These are phyloP conservation scores for Verticillium dahliae DNA, from an alignment of 2,329 filamentous ascomycete genomes.

Conservation along the genomic window DNA sequence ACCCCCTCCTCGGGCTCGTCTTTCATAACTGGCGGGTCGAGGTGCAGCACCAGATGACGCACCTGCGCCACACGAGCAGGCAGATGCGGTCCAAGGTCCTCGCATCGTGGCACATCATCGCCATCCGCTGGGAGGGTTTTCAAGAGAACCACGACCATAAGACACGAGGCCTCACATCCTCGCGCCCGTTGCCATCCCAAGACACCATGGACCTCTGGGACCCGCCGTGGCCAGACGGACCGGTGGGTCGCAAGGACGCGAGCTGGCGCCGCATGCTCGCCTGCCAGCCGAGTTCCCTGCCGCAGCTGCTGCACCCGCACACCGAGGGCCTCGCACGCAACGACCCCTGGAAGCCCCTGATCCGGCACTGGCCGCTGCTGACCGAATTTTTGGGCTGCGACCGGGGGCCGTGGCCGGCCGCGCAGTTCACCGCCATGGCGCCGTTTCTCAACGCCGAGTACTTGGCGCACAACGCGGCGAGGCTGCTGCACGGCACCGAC, in stretches of 20 bases:
- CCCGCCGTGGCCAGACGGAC: not conserved
- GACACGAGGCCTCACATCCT: too few species aligned
- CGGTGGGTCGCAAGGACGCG: not conserved
- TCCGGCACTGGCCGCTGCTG: not conserved
- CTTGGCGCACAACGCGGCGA: not conserved
- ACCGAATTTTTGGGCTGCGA: not conserved
- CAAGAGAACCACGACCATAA: not conserved
- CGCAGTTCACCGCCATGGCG: not conserved
- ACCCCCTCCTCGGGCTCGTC: not conserved
- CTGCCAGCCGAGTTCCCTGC: not conserved
- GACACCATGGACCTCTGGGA: not conserved
- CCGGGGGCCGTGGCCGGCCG: not conserved
- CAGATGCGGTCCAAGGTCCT: not conserved
- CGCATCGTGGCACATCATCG: not conserved
- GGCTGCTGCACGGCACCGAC: not conserved
- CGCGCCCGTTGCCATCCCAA: not conserved
- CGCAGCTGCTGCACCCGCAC: not conserved
- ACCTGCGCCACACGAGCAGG: not conserved
- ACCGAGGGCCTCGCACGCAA: not conserved
- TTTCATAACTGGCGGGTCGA: not conserved
- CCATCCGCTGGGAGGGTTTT: not conserved
- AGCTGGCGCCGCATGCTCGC: not conserved
- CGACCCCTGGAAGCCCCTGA: not conserved
- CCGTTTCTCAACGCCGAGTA: not conserved
- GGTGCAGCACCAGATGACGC: not conserved